These are phyloP conservation scores for Sarocladiaceae sp. DNA, from an alignment of 2,329 filamentous ascomycete genomes.

Conservation along the genomic window DNA sequence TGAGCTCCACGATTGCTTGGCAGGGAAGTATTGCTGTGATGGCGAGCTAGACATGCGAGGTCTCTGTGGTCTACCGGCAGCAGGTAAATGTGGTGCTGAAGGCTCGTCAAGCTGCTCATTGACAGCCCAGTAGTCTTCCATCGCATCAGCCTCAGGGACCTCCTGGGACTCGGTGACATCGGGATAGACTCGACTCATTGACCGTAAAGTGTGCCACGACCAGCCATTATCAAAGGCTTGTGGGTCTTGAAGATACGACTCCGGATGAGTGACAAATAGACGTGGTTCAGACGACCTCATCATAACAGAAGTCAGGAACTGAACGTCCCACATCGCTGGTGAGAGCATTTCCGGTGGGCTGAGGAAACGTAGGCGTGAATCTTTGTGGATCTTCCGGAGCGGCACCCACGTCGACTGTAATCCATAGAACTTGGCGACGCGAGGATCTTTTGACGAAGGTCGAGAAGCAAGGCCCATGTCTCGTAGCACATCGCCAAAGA, in stretches of 20 bases:
- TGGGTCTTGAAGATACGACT: slow-evolving; percentile 66
- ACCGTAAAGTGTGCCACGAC: slow-evolving; percentile 67
- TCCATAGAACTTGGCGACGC: slow-evolving; percentile 47
- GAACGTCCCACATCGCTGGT: slow-evolving; percentile 65
- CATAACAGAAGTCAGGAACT: slow-evolving; percentile 66
- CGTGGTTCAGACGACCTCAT: slow-evolving; percentile 67
- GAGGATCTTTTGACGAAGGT: slow-evolving; percentile 20
- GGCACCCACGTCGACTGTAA: slow-evolving; percentile 69
- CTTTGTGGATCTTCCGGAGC: slow-evolving; percentile 70
- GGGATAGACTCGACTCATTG: slow-evolving; percentile 53
- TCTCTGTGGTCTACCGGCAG: slow-evolving; percentile 35
- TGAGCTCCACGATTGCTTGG: slow-evolving; percentile 21
- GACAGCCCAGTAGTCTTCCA: slow-evolving; percentile 65
- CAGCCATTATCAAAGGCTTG: slow-evolving; percentile 52
- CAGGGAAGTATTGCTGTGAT: slow-evolving; percentile 27
- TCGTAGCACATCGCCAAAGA: slow-evolving; percentile 56
- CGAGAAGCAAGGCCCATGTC: slow-evolving; percentile 34
- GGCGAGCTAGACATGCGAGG: slow-evolving; percentile 28
- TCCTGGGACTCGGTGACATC: slow-evolving; percentile 27
- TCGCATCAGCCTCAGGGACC: slow-evolving; percentile 56
- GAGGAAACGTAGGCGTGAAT: slow-evolving; percentile 67
- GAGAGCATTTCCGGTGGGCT: slow-evolving; percentile 69
- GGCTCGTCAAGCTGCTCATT: slow-evolving; percentile 59
- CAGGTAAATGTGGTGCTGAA: slow-evolving; percentile 39
- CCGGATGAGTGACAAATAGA: slow-evolving; percentile 71